A percentile compares a stretch with the other conserved stretches of the same genome.
Evolutionary conservation across 2,329 filamentous ascomycete genomes (phyloP).

Genomic region (Chalara sp.): DNA sequence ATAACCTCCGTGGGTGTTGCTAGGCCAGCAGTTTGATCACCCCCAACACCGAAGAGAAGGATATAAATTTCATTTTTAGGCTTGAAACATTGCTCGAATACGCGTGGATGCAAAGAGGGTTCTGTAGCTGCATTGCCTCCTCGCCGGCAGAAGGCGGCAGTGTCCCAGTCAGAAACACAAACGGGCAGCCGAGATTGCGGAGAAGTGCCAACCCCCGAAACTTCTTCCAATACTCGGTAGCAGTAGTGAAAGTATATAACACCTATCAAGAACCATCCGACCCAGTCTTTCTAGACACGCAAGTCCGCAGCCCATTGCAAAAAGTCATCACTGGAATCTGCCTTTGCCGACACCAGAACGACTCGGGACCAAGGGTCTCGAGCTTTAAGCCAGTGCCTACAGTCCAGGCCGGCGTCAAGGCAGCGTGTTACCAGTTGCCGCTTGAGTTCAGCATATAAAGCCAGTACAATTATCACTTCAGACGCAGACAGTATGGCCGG

Average conservation of each 20-base stretch:
- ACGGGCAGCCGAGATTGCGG: conserved; percentile 3
- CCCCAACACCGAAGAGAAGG: no score
- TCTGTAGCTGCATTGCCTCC: not conserved
- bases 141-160: not conserved
- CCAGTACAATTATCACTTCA: conserved; percentile 4
- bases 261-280: conserved; percentile 5
- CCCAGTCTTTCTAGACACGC: conserved; percentile 1
- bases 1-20: no score
- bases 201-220: conserved; percentile 2
- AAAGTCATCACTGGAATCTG: not conserved
- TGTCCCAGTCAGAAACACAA: conserved; percentile 3
- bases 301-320: conserved; percentile 1
- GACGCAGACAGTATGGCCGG: conserved; percentile 1
- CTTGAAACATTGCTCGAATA: no score
- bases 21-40: no score
- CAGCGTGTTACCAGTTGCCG: not conserved
- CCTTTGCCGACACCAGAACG: conserved; percentile 2
- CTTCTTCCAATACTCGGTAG: conserved; percentile 1
- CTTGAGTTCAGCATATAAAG: conserved; percentile 1
- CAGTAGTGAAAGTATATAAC: conserved; percentile 3
- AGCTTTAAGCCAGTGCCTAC: conserved; percentile 1
- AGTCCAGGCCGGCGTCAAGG: not conserved
- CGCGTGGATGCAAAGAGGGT: not conserved
- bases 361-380: no score
- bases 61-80: no score